Percentiles rank a stretch among this genome's conserved stretches.
Evolutionary conservation across 805 yeast species (phyloP).

Genomic region (Lachancea sp.): DNA sequence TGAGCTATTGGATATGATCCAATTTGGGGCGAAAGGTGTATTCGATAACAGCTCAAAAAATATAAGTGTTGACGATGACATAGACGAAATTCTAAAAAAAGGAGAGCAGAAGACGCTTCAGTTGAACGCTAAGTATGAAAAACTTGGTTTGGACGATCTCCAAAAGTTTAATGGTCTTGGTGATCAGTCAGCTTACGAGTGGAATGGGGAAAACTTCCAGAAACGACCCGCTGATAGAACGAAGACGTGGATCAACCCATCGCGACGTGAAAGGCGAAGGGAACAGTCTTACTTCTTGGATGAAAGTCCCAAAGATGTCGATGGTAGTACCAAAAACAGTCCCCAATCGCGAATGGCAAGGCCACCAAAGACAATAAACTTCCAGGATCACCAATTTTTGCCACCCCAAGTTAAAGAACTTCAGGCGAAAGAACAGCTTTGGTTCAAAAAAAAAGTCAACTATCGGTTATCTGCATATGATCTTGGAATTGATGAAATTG

Average conservation of each 20-base stretch:
- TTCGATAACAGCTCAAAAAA: conserved; percentile 47
- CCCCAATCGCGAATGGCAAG: conserved; percentile 42
- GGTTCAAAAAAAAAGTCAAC: conserved; percentile 52
- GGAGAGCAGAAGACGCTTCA: conserved; percentile 80
- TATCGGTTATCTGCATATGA: conserved; percentile 55
- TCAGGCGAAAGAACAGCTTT: conserved; percentile 58
- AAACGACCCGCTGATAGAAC: conserved; percentile 35
- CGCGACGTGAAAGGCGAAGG: conserved; percentile 52
- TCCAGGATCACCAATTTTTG: conserved; percentile 72
- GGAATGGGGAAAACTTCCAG: conserved; percentile 80
- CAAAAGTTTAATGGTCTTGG: conserved; percentile 72
- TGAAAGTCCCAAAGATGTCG: conserved; percentile 66
- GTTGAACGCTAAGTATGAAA: conserved; percentile 74
- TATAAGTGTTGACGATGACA: conserved; percentile 48
- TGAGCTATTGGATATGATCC: conserved; percentile 90
- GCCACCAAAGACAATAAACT: conserved; percentile 57
- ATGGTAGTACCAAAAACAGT: conserved; percentile 35
- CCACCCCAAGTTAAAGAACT: conserved; percentile 47
- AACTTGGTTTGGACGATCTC: conserved; percentile 85
- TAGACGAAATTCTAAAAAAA: conserved; percentile 70
- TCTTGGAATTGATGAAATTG: conserved; percentile 34
- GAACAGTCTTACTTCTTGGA: conserved; percentile 74
- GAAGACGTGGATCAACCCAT: conserved; percentile 63
- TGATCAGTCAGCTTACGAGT: conserved; percentile 86
- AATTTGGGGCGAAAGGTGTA: conserved; percentile 89